Evolutionary conservation across 345 rosid genomes (phyloP), one percentile per base, ranked within the genome.

Genomic region (Eucalyptus grandis): DNA sequence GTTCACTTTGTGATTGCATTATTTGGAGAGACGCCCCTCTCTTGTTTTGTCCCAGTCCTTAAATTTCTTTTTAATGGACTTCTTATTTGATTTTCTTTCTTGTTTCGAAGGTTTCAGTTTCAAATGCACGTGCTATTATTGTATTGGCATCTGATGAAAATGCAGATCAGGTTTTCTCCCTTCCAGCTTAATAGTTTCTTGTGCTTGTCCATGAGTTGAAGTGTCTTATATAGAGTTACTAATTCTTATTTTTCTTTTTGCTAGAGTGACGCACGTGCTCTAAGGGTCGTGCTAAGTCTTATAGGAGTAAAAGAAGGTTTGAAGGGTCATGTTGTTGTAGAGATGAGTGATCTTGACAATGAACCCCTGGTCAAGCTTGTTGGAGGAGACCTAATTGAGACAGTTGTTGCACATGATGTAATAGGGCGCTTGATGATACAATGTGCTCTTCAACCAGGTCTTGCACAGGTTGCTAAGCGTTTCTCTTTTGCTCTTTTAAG

Each of bases 391-490:
- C 96, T 93, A 49, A 94, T 96, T 86, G 98, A 97, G 95, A 96
- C 99, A 50, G 97, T 96, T 91, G 99, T 95, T 89, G 98, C 99
- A 13, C 98, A 97, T 93, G 99, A 96, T 93, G 99, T 97, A 92
- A 97, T 97, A 83, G 98, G 98, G 34, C 97, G 98, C 86, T 94
- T 97, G 92, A 97, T 97, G 99, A 97, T 97, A 89, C 99, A 97
- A 89, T 96, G 98, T 89, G 98, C 99, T 90, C 91, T 96, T 87
- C 98, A 96, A 91, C 99, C 98, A 30, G 99, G 99, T 30, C 97
- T 97, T 86, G 99, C 99, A n/a, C 98, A 95, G 96, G 97, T 96
- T 92, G 89, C 87, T 49, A 47, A 86, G 49, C 26, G 14, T 47
- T 88, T 69, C 26, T 90, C 27, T 49, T 86, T 86, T 12, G 88